These are phyloP conservation scores for Dendrostoma leiphaemia DNA, from an alignment of 2,329 filamentous ascomycete genomes.

Conservation along the genomic window DNA sequence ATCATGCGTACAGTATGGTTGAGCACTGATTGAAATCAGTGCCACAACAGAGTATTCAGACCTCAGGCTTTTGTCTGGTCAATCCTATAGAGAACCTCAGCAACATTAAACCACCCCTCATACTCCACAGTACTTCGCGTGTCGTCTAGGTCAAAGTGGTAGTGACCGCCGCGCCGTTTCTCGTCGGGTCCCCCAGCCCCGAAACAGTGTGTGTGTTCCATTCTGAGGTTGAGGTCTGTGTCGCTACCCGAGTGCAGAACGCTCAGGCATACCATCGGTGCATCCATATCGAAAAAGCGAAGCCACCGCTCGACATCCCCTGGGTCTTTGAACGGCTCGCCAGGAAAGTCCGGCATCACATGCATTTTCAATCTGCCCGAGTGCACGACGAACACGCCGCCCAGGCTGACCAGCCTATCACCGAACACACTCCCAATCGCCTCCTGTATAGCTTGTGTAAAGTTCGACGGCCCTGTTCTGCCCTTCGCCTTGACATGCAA, in stretches of 20 bases:
- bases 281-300: slow-evolving; percentile 34
- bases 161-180: slow-evolving; percentile 38
- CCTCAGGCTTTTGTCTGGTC: not conserved
- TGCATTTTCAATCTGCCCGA: slow-evolving; percentile 36
- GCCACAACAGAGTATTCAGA: no score
- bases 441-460: slow-evolving; percentile 32
- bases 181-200: slow-evolving; percentile 25
- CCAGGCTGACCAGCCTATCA: slow-evolving; percentile 34
- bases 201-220: slow-evolving; percentile 49
- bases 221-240: slow-evolving; percentile 34
- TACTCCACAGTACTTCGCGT: slow-evolving; percentile 38
- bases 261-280: slow-evolving; percentile 37
- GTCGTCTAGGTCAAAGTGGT: slow-evolving; percentile 38
- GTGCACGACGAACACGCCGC: slow-evolving; percentile 39
- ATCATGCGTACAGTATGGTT: no score
- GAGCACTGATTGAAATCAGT: no score
- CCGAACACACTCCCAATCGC: slow-evolving; percentile 31
- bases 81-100: slow-evolving; percentile 28
- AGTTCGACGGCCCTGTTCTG: slow-evolving; percentile 29
- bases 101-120: slow-evolving; percentile 44
- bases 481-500: slow-evolving; percentile 34
- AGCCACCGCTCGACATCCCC: slow-evolving; percentile 36
- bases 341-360: slow-evolving; percentile 45
- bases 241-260: slow-evolving; percentile 41
- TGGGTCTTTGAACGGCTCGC: slow-evolving; percentile 28